Percentiles rank a stretch among this genome's conserved stretches.
Evolutionary conservation across 768 basidiomycete species (phyloP).

Genomic region (Botryobasidium botryosum): DNA sequence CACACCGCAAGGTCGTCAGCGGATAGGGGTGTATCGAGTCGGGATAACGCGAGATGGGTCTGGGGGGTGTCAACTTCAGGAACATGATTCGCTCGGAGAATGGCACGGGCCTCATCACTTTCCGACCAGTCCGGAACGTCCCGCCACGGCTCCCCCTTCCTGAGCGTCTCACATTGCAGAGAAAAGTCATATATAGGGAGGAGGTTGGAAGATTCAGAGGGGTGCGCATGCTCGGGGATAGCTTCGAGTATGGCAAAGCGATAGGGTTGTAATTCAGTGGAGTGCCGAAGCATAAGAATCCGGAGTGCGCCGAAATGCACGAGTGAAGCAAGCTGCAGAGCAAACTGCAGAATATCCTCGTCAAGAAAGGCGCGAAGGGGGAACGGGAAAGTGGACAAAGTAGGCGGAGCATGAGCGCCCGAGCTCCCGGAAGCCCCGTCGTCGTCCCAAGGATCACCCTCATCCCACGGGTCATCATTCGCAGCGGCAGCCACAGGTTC

Average conservation of each 20-base stretch:
- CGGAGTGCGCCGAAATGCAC: constrained; percentile 41
- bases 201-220: constrained; percentile 40
- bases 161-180: constrained; percentile 27
- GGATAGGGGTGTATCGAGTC: constrained; percentile 22
- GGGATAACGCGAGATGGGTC: not conserved
- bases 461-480: constrained; percentile 42
- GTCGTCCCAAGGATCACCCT: constrained; percentile 58
- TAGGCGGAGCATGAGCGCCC: not conserved
- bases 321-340: constrained; percentile 48
- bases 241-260: constrained; percentile 53
- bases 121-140: constrained; percentile 8
- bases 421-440: constrained; percentile 17
- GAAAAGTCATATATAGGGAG: constrained; percentile 44
- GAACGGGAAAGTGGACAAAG: constrained; percentile 25
- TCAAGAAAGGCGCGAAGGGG: constrained; percentile 47
- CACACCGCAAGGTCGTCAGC: constrained; percentile 43
- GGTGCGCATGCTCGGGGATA: constrained; percentile 58
- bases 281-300: constrained; percentile 41
- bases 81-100: not conserved
- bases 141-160: constrained; percentile 4
- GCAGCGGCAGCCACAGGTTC: constrained; percentile 23
- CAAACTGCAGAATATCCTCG: constrained; percentile 36
- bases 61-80: not conserved
- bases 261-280: constrained; percentile 40
- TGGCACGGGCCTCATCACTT: constrained; percentile 5